phyloP scores from a whole-genome alignment of 1,139 yeast species.

The Arxiozyma telluris region DNA sequence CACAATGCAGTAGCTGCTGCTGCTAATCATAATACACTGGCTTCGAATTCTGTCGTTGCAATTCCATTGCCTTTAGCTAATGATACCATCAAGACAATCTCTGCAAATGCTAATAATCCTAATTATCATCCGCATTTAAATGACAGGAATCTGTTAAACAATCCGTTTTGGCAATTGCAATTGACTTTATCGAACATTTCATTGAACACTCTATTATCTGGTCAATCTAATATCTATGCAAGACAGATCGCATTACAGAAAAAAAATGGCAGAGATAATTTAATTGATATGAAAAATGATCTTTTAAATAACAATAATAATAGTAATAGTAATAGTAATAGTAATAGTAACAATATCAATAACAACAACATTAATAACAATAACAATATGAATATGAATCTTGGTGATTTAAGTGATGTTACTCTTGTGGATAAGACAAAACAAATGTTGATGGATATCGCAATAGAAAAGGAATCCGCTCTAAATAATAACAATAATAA shows the following conservation, averaged over 20 bases:
- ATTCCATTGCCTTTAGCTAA: conserved; percentile 4
- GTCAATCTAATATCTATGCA: conserved; percentile 78
- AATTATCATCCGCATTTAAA: conserved; percentile 38
- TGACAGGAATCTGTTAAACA: conserved; percentile 37
- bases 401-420: conserved; percentile 16
- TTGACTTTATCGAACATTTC: conserved; percentile 70
- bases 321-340: neutral
- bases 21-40: neutral
- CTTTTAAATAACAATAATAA: neutral
- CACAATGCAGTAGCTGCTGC: conserved; percentile 2
- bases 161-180: conserved; percentile 83
- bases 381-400: conserved; percentile 26
- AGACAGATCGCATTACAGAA: conserved; percentile 76
- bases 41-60: neutral
- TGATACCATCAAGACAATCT: neutral
- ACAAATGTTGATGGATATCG: conserved; percentile 29
- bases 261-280: conserved; percentile 37
- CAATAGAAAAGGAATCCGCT: conserved; percentile 18
- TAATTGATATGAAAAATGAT: neutral
- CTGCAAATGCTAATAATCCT: conserved; percentile 25
- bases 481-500: conserved; percentile 1
- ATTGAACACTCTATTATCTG: conserved; percentile 45
- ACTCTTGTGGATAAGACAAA: conserved; percentile 31
- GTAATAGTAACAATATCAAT: conserved; percentile 18
- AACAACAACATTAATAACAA: conserved; percentile 14